Conservation (phyloP, 2,329 filamentous ascomycete species). For the Tothia fuscella region DNA sequence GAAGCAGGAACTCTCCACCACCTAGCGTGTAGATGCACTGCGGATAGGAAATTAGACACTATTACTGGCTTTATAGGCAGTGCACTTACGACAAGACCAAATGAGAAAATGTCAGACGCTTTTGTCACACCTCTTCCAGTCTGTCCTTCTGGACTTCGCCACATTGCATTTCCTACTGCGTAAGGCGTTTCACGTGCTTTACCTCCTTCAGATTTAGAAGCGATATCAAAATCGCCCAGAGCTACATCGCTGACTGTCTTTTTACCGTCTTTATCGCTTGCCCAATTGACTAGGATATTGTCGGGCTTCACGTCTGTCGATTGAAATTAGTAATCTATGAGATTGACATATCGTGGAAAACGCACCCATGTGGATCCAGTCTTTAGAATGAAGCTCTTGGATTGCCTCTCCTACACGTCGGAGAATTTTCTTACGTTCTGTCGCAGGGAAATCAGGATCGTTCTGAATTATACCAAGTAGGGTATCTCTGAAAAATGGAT, state of each 20-base stretch:
- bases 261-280: conserved; percentile 20
- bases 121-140: conserved; percentile 22
- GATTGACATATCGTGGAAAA: conserved; percentile 12
- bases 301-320: conserved; percentile 29
- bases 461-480: conserved; percentile 24
- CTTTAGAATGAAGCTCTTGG: conserved; percentile 25
- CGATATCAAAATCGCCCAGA: conserved; percentile 27
- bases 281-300: conserved; percentile 26
- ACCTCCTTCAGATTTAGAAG: conserved; percentile 21
- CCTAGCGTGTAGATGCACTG: conserved; percentile 27
- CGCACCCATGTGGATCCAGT: conserved; percentile 26
- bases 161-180: conserved; percentile 28
- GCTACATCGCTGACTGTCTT: conserved; percentile 22
- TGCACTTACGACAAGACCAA: conserved; percentile 26
- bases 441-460: conserved; percentile 20
- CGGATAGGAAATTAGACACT: conserved; percentile 15
- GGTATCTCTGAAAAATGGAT: conserved; percentile 12
- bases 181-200: conserved; percentile 17
- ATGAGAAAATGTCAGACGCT: conserved; percentile 28
- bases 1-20: conserved; percentile 20
- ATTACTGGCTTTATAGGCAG: conserved; percentile 13
- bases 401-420: conserved; percentile 23
- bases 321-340: conserved; percentile 16
- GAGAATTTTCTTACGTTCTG: conserved; percentile 24
- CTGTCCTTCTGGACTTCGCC: conserved; percentile 29